phyloP scores from a whole-genome alignment of 2,329 filamentous ascomycete species.

The Rhynchosporium agropyri region DNA sequence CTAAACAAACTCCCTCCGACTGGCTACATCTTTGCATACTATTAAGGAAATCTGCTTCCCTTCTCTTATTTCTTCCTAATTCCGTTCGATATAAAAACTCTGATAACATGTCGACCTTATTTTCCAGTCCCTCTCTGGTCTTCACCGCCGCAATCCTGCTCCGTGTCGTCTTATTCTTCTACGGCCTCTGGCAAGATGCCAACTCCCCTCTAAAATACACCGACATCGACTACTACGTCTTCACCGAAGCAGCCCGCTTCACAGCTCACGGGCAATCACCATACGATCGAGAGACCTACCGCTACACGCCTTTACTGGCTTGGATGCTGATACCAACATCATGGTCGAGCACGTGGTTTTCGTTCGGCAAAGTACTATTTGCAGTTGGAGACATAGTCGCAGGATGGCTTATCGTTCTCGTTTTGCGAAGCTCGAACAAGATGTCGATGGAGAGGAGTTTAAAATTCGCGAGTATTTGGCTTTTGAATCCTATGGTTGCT shows the following conservation, averaged over 20 bases:
- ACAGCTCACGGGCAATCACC: slow-evolving; percentile 69
- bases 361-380: slow-evolving; percentile 86
- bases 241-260: slow-evolving; percentile 90
- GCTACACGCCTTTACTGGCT: slow-evolving; percentile 91
- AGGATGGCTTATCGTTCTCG: slow-evolving; percentile 72
- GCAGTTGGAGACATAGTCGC: slow-evolving; percentile 81
- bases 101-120: slow-evolving; percentile 32
- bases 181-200: slow-evolving; percentile 91
- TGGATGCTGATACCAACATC: slow-evolving; percentile 87
- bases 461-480: slow-evolving; percentile 83
- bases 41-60: background rate
- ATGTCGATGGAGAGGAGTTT: slow-evolving; percentile 57
- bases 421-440: slow-evolving; percentile 48
- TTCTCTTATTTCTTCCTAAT: background rate
- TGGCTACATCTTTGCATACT: background rate
- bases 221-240: slow-evolving; percentile 98
- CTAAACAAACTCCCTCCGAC: background rate
- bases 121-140: slow-evolving; percentile 49
- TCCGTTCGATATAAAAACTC: background rate
- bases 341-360: slow-evolving; percentile 61
- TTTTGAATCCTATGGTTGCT: slow-evolving; percentile 97
- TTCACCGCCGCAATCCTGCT: slow-evolving; percentile 64
- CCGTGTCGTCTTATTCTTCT: slow-evolving; percentile 74
- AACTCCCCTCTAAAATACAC: slow-evolving; percentile 95
- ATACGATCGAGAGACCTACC: slow-evolving; percentile 90